Conservation (phyloP, 768 basidiomycete species). For the Podaxis sp. region DNA sequence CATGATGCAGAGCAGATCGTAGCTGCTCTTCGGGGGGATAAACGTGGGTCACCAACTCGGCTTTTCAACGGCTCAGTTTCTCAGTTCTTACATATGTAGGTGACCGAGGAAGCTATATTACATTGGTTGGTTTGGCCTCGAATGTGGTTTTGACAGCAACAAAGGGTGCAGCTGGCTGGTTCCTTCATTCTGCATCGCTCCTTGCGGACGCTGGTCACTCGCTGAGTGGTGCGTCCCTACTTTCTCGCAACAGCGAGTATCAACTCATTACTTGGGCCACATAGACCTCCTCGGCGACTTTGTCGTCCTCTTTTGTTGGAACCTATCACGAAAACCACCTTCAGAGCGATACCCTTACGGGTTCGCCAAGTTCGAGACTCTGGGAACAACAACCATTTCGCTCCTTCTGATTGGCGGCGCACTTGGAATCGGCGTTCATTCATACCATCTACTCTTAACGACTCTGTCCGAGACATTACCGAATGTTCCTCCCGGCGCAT, state of each 20-base stretch:
- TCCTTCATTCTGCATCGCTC: slow-evolving; percentile 86
- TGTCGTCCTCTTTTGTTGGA: slow-evolving; percentile 88
- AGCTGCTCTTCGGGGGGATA: slow-evolving; percentile 57
- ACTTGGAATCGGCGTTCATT: slow-evolving; percentile 86
- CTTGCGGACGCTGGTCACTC: slow-evolving; percentile 95
- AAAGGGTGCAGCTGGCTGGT: slow-evolving; percentile 89
- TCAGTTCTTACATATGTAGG: slow-evolving; percentile 36
- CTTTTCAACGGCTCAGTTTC: not conserved
- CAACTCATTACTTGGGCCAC: slow-evolving; percentile 1
- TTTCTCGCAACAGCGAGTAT: not conserved
- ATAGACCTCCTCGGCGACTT: slow-evolving; percentile 89
- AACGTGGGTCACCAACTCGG: slow-evolving; percentile 42
- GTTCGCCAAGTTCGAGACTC: slow-evolving; percentile 92
- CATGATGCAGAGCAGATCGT: slow-evolving; percentile 70
- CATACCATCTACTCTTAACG: slow-evolving; percentile 78
- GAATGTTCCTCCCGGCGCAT: slow-evolving; percentile 60
- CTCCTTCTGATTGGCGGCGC: slow-evolving; percentile 84
- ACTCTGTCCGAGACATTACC: slow-evolving; percentile 66
- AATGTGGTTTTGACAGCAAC: slow-evolving; percentile 80
- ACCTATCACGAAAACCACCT: slow-evolving; percentile 78
- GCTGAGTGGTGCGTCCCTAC: slow-evolving; percentile 62
- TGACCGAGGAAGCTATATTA: slow-evolving; percentile 82
- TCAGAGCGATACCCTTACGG: slow-evolving; percentile 82
- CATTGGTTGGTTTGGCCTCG: slow-evolving; percentile 77
- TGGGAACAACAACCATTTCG: slow-evolving; percentile 90